Conservation (phyloP, 163 green algal species). For the Smithsoniella earleae region DNA sequence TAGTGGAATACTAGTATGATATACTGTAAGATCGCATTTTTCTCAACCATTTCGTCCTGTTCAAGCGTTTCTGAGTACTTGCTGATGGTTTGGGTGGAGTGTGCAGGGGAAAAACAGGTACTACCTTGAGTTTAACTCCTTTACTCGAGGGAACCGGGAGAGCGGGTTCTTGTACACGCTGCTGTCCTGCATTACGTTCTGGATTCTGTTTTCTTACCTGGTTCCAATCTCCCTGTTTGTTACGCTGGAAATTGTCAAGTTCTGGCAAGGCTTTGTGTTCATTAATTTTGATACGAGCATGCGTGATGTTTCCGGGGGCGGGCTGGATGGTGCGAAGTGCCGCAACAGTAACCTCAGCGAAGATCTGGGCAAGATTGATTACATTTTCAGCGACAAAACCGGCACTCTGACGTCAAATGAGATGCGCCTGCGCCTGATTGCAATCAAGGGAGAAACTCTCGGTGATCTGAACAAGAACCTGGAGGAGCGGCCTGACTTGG, state of each 20-base stretch:
- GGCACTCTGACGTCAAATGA: conserved; percentile 82
- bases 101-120: conserved; percentile 37
- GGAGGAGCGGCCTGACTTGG: conserved; percentile 30
- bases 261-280: conserved; percentile 64
- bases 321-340: no score
- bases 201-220: conserved; percentile 75
- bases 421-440: conserved; percentile 64
- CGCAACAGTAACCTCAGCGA: conserved; percentile 75
- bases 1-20: neutral
- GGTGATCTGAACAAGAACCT: conserved; percentile 32
- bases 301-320: no score
- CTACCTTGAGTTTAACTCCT: conserved; percentile 40
- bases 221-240: conserved; percentile 83
- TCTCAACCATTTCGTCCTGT: neutral
- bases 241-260: conserved; percentile 80
- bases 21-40: neutral
- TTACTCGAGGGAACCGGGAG: conserved; percentile 35
- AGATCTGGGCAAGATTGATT: conserved; percentile 73
- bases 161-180: conserved; percentile 45
- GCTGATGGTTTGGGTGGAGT: neutral
- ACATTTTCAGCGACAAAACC: conserved; percentile 84
- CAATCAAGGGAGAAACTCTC: conserved; percentile 41
- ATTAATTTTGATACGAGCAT: conserved; percentile 62
- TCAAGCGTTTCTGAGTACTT: neutral
- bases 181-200: conserved; percentile 68